These are phyloP conservation scores for Panicum miliaceum DNA, from an alignment of 176 grass and related monocot genomes.

Conservation along the genomic window DNA sequence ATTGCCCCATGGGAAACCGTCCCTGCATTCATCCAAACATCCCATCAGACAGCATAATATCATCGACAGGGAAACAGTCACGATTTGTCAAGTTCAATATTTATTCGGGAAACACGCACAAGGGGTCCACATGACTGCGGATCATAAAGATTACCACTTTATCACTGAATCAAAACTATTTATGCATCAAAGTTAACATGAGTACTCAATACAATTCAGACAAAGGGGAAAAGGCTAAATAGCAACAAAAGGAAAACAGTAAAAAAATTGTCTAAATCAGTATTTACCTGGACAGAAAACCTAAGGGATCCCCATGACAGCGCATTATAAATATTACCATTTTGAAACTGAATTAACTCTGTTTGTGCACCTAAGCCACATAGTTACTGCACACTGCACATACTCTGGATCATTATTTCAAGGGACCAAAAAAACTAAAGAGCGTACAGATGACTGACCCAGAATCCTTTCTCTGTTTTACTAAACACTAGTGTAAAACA, in stretches of 20 bases:
- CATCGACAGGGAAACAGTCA: background rate
- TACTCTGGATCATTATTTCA: background rate
- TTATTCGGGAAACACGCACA: background rate
- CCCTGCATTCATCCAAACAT: conserved; percentile 45
- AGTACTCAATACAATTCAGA: background rate
- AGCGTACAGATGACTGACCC: background rate
- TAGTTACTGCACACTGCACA: background rate
- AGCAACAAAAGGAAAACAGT: background rate
- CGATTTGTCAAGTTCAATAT: background rate
- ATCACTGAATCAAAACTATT: conserved; percentile 3
- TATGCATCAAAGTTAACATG: background rate
- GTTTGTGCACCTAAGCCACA: background rate
- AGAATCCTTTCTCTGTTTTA: background rate
- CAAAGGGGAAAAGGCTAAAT: background rate
- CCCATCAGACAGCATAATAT: conserved; percentile 1
- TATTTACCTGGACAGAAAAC: background rate
- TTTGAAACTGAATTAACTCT: background rate
- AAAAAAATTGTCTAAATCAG: background rate
- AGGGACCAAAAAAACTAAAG: background rate
- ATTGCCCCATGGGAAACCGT: conserved; percentile 46
- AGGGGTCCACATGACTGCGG: background rate
- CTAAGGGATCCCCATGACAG: background rate
- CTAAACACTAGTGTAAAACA: background rate
- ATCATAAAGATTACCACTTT: background rate
- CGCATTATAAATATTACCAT: background rate